phyloP scores from a whole-genome alignment of 2,329 filamentous ascomycete genomes.

The Grosmannia clavigera region DNA sequence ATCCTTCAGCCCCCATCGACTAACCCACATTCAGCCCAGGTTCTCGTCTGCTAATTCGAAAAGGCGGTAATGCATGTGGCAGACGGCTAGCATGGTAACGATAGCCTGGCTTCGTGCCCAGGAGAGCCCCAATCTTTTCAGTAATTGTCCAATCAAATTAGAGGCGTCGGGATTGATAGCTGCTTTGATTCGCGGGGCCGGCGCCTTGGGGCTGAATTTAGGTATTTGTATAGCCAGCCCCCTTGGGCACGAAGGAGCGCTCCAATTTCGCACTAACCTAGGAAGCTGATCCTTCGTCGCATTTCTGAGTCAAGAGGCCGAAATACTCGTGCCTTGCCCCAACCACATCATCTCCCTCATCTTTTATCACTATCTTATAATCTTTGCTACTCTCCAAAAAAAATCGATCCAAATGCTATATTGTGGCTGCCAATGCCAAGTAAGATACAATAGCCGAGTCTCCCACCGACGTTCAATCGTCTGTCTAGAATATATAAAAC shows the following conservation, averaged over 20 bases:
- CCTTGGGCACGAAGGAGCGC: not conserved
- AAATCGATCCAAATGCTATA: not conserved
- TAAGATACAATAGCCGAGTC: not conserved
- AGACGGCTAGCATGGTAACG: not conserved
- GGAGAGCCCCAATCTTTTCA: not conserved
- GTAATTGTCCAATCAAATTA: not conserved
- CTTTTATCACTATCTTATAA: too few relatives aligned
- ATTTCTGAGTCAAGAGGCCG: too few relatives aligned
- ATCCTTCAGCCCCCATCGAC: not conserved
- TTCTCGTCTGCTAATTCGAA: not conserved
- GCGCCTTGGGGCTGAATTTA: not conserved
- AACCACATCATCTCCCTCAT: too few relatives aligned
- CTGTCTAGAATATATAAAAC: conserved; percentile 3
- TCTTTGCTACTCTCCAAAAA: too few relatives aligned
- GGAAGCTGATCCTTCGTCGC: not conserved
- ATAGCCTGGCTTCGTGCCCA: not conserved
- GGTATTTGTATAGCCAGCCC: not conserved
- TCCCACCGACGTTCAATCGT: not conserved
- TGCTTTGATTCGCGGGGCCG: not conserved
- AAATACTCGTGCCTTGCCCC: too few relatives aligned
- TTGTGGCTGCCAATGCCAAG: not conserved
- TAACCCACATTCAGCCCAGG: not conserved
- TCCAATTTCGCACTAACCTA: too few relatives aligned
- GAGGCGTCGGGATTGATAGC: not conserved
- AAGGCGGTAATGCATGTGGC: not conserved